Evolutionary conservation across 2,329 filamentous ascomycete species (phyloP).

Genomic region (Didymella lethalis): DNA sequence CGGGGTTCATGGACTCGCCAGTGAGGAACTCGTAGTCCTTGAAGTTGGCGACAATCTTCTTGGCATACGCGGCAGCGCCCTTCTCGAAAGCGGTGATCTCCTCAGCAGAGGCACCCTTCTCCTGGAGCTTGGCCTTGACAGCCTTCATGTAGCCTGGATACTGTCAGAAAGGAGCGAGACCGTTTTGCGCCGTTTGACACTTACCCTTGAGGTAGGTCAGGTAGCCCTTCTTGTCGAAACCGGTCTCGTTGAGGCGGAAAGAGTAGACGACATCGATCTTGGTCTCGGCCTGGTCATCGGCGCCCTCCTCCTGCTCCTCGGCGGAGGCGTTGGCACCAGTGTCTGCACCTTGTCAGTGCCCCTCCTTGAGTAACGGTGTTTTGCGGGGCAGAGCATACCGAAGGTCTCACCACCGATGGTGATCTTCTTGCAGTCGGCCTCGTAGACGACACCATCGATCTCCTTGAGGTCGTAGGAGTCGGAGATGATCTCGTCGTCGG

Average conservation of each 20-base stretch:
- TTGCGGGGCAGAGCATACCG: conserved; percentile 56
- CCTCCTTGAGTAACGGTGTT: neutral
- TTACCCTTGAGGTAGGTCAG: conserved; percentile 84
- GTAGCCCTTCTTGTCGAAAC: conserved; percentile 89
- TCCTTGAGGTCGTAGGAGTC: conserved; percentile 89
- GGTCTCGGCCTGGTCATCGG: conserved; percentile 73
- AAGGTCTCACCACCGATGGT: conserved; percentile 76
- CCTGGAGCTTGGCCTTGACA: conserved; percentile 77
- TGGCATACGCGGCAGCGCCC: conserved; percentile 76
- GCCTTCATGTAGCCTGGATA: conserved; percentile 85
- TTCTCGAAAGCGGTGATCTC: conserved; percentile 82
- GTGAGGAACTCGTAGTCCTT: conserved; percentile 96
- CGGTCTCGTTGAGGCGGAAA: conserved; percentile 83
- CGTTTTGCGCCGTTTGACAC: conserved; percentile 9
- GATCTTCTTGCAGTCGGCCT: conserved; percentile 93
- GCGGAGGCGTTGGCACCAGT: conserved; percentile 97
- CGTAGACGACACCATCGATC: conserved; percentile 81
- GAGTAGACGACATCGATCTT: conserved; percentile 95
- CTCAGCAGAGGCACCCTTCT: conserved; percentile 60
- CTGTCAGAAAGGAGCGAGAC: conserved; percentile 15
- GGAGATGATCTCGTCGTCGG: conserved; percentile 94
- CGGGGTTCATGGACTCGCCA: conserved; percentile 89
- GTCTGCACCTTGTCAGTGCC: conserved; percentile 59
- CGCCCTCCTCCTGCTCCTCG: conserved; percentile 80
- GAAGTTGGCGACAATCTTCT: conserved; percentile 85